These are phyloP conservation scores for apple (Malus domestica) DNA, from an alignment of 306 rosid genomes.

Conservation along the genomic window DNA sequence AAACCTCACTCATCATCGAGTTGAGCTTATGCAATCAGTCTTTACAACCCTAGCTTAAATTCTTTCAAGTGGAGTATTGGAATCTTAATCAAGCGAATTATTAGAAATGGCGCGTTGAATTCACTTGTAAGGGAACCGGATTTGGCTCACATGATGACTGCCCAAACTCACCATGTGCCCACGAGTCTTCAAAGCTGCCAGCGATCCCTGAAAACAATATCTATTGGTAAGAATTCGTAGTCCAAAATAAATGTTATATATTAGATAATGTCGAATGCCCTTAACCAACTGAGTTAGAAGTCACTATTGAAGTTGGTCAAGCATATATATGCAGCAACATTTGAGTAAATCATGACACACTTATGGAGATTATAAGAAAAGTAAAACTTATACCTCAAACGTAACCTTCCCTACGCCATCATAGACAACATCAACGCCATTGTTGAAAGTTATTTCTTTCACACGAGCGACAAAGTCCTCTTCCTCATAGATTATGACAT, in stretches of 20 bases:
- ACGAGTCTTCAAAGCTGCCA: constrained; percentile 56
- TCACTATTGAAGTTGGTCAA: neutral
- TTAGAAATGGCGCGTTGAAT: no score
- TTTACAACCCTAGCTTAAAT: no score
- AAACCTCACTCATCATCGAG: no score
- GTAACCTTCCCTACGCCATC: constrained; percentile 79
- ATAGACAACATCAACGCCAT: constrained; percentile 86
- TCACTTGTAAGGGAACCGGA: constrained; percentile 49
- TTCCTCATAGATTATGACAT: constrained; percentile 37
- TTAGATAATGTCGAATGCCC: no score
- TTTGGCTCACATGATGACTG: constrained; percentile 85
- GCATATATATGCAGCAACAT: no score
- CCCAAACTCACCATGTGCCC: constrained; percentile 86
- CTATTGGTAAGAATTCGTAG: neutral
- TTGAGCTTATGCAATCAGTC: no score
- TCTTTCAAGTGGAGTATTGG: no score
- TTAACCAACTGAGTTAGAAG: no score
- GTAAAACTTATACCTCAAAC: constrained; percentile 51
- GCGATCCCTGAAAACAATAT: constrained; percentile 54
- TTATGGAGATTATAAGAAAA: neutral
- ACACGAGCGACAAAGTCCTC: no score
- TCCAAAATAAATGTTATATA: neutral
- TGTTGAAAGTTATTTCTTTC: neutral
- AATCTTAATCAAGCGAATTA: no score
- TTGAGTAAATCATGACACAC: no score